phyloP scores from a whole-genome alignment of 2,329 filamentous ascomycete genomes.

The Microdochium paspali region DNA sequence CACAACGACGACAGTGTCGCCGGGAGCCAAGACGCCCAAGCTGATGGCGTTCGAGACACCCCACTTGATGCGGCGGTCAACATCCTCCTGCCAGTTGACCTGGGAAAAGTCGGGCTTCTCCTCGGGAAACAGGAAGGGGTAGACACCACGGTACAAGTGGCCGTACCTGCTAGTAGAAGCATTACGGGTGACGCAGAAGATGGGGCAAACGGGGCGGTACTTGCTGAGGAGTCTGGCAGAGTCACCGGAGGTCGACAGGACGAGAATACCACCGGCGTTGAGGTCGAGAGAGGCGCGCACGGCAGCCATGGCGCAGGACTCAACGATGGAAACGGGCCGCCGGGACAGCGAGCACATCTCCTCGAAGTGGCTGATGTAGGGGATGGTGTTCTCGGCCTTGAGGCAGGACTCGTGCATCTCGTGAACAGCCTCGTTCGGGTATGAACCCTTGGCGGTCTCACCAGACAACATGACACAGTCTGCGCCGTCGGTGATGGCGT shows the following conservation, averaged over 20 bases:
- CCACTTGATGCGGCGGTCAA: slow-evolving; percentile 96
- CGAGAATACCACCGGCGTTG: slow-evolving; percentile 91
- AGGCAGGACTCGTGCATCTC: slow-evolving; percentile 99
- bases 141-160: slow-evolving; percentile 95
- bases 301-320: slow-evolving; percentile 95
- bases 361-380: slow-evolving; percentile 93
- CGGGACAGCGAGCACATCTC: slow-evolving; percentile 79
- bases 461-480: slow-evolving; percentile 99
- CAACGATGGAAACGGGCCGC: slow-evolving; percentile 76
- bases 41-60: slow-evolving; percentile 80
- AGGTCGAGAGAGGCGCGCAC: slow-evolving; percentile 93
- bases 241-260: slow-evolving; percentile 89
- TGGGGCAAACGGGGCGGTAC: slow-evolving; percentile 96
- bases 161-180: slow-evolving; percentile 76
- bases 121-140: slow-evolving; percentile 92
- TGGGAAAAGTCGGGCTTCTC: slow-evolving; percentile 88
- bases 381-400: slow-evolving; percentile 93
- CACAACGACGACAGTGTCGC: slow-evolving; percentile 71
- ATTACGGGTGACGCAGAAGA: slow-evolving; percentile 97
- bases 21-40: slow-evolving; percentile 64
- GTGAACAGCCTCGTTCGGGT: slow-evolving; percentile 81
- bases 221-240: slow-evolving; percentile 95
- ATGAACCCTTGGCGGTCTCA: slow-evolving; percentile 96
- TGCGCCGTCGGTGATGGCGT: slow-evolving; percentile 92
- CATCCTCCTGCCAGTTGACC: slow-evolving; percentile 97